These are phyloP conservation scores for Candida methanosorbosa DNA, from an alignment of 805 yeast species.

Conservation along the genomic window DNA sequence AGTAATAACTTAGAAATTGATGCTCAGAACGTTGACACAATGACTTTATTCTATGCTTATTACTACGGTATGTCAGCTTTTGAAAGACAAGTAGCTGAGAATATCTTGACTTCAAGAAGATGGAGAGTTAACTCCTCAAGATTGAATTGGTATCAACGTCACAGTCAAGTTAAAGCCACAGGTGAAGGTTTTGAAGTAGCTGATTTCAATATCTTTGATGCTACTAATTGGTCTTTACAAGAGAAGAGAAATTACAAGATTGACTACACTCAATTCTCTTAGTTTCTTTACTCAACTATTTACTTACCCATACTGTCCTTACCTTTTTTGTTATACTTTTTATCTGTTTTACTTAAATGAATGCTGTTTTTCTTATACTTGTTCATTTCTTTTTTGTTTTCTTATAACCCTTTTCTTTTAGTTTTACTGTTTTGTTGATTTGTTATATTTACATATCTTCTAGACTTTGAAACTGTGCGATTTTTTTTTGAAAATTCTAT, in stretches of 20 bases:
- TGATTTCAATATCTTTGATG: slow-evolving; percentile 34
- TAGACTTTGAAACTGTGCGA: too few relatives aligned
- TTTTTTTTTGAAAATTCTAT: too few relatives aligned
- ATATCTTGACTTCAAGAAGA: slow-evolving; percentile 24
- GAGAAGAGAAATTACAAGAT: slow-evolving; percentile 33
- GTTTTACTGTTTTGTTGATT: neutral
- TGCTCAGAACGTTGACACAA: slow-evolving; percentile 22
- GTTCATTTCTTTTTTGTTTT: neutral
- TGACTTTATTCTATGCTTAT: slow-evolving; percentile 33
- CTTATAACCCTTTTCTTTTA: neutral
- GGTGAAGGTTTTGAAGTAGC: slow-evolving; percentile 33
- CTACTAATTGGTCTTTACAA: slow-evolving; percentile 32
- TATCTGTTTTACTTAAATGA: too few relatives aligned
- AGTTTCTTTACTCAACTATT: neutral
- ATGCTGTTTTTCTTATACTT: neutral
- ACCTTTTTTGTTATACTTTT: neutral
- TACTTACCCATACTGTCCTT: neutral
- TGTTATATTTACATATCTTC: neutral
- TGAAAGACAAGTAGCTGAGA: slow-evolving; percentile 29
- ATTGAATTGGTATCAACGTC: slow-evolving; percentile 31
- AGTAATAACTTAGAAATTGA: slow-evolving; percentile 15
- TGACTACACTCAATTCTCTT: slow-evolving; percentile 22
- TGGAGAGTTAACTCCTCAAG: slow-evolving; percentile 27
- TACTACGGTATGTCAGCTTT: slow-evolving; percentile 33
- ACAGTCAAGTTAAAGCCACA: slow-evolving; percentile 26